A percentile compares a stretch with the other conserved stretches of the same genome.
Evolutionary conservation across 139 green algal genomes (phyloP).

Genomic region (Chlamydomonas urium): DNA sequence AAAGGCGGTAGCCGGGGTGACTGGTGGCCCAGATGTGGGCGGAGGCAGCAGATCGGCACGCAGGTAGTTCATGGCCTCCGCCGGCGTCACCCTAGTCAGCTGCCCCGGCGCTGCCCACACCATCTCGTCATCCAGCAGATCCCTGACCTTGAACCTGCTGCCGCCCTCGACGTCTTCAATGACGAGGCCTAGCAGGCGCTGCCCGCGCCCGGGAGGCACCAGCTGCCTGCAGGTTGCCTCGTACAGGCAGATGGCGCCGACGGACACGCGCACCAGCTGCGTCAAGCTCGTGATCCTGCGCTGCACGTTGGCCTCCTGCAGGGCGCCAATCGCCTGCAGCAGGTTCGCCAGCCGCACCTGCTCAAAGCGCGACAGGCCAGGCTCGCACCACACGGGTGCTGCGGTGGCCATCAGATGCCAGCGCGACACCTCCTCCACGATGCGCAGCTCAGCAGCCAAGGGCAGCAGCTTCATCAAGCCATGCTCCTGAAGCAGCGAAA

Average conservation of each 20-base stretch:
- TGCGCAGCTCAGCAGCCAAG: slow-evolving; percentile 21
- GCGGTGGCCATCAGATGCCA: slow-evolving; percentile 19
- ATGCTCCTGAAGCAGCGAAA: slow-evolving; percentile 13
- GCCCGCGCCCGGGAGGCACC: not conserved
- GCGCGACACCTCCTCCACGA: slow-evolving; percentile 5
- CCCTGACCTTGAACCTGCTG: slow-evolving; percentile 18
- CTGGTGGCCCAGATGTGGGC: slow-evolving; percentile 13
- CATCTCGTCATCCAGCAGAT: slow-evolving; percentile 28
- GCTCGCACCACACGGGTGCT: not conserved
- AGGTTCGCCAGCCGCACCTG: slow-evolving; percentile 10
- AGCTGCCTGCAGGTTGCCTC: slow-evolving; percentile 15
- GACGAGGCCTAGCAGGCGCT: slow-evolving; percentile 18
- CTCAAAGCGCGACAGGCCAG: slow-evolving; percentile 13
- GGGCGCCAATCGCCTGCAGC: not conserved
- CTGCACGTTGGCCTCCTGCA: slow-evolving; percentile 14
- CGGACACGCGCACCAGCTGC: slow-evolving; percentile 14
- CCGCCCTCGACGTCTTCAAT: slow-evolving; percentile 17
- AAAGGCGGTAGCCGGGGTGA: slow-evolving; percentile 25
- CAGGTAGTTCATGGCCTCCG: slow-evolving; percentile 14
- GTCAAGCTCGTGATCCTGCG: slow-evolving; percentile 10
- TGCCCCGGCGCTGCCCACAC: slow-evolving; percentile 18
- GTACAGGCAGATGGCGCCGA: slow-evolving; percentile 25
- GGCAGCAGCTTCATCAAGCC: slow-evolving; percentile 25
- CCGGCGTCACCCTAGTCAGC: not conserved
- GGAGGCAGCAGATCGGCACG: slow-evolving; percentile 33